Evolutionary conservation across 1,284 basidiomycete genomes (phyloP).

Genomic region (Cutaneotrichosporon sp.): DNA sequence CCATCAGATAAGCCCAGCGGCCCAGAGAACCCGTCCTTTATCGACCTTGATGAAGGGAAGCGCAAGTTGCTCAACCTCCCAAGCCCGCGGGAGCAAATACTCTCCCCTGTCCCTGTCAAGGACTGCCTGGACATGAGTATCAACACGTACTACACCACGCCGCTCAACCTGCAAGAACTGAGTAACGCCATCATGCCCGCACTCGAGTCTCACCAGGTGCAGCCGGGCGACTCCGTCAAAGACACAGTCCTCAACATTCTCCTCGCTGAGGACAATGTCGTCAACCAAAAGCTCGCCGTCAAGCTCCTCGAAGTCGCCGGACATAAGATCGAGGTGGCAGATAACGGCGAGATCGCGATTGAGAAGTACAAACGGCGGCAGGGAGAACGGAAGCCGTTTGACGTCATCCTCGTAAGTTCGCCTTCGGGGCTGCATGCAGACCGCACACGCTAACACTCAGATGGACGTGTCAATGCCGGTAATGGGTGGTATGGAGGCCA

Average conservation of each 20-base stretch:
- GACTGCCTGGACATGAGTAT: slow-evolving; percentile 49
- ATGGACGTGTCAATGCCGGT: slow-evolving; percentile 99
- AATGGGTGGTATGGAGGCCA: slow-evolving; percentile 58
- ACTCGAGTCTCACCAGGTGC: slow-evolving; percentile 85
- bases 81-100: slow-evolving; percentile 34
- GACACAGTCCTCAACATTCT: slow-evolving; percentile 88
- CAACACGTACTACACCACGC: slow-evolving; percentile 62
- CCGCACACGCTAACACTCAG: slow-evolving; percentile 53
- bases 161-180: slow-evolving; percentile 81
- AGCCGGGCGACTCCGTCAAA: slow-evolving; percentile 70
- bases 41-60: slow-evolving; percentile 41
- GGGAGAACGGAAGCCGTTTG: slow-evolving; percentile 59
- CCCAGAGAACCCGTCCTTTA: slow-evolving; percentile 42
- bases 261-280: slow-evolving; percentile 96
- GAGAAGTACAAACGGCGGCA: slow-evolving; percentile 45
- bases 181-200: slow-evolving; percentile 89
- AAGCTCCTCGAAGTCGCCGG: slow-evolving; percentile 97
- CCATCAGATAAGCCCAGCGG: slow-evolving; percentile 50
- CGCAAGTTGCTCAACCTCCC: slow-evolving; percentile 44
- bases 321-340: slow-evolving; percentile 92
- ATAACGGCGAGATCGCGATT: slow-evolving; percentile 72
- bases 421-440: neutral
- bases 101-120: slow-evolving; percentile 48
- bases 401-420: slow-evolving; percentile 71
- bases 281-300: slow-evolving; percentile 88